These are phyloP conservation scores for Trametes versicolor DNA, from an alignment of 1,284 basidiomycete species.

Conservation along the genomic window DNA sequence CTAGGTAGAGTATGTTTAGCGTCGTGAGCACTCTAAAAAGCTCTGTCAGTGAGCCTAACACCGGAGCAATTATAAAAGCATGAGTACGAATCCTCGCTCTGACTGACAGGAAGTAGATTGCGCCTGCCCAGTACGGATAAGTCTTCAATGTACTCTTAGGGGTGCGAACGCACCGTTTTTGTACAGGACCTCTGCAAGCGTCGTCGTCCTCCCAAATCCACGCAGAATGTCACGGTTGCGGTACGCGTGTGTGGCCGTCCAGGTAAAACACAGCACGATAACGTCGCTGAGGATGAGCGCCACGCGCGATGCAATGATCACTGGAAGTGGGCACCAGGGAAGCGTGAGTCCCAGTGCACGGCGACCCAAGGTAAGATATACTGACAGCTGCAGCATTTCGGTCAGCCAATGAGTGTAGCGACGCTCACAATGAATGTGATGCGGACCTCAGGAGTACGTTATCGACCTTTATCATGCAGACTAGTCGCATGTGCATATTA, in stretches of 20 bases:
- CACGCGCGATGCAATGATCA: not conserved
- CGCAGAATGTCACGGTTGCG: not conserved
- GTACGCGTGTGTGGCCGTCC: not conserved
- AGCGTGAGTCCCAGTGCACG: too few relatives aligned
- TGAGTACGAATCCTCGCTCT: too few relatives aligned
- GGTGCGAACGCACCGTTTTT: not conserved
- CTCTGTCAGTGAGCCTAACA: too few relatives aligned
- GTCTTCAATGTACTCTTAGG: too few relatives aligned
- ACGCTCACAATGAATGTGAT: too few relatives aligned
- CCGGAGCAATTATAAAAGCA: too few relatives aligned
- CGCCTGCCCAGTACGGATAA: not conserved
- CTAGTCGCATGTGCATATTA: too few relatives aligned
- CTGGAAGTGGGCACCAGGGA: not conserved
- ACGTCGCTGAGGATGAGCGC: not conserved
- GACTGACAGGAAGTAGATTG: constrained; percentile 3
- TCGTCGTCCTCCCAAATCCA: not conserved
- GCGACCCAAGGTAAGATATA: too few relatives aligned
- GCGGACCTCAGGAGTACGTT: too few relatives aligned
- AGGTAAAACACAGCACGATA: not conserved
- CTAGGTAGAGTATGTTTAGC: not conserved
- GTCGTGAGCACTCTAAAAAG: not conserved
- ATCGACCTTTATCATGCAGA: too few relatives aligned
- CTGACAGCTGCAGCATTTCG: too few relatives aligned
- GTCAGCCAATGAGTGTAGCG: too few relatives aligned
- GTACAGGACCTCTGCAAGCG: not conserved